Conservation (phyloP, 75 land plant genomes). For the Sequoiadendron giganteum region DNA sequence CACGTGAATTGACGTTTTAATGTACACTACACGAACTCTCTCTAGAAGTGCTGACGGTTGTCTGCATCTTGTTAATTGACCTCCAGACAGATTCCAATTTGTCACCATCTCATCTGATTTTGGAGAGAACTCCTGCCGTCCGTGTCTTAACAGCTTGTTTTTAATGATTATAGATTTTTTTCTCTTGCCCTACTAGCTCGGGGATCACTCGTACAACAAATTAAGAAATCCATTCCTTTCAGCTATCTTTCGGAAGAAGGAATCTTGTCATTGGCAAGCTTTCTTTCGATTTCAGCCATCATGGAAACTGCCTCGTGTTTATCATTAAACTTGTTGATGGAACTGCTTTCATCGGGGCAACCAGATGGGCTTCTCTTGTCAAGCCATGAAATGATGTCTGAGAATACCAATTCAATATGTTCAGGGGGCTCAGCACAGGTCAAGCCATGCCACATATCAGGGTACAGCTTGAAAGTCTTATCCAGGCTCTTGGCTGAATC, state of each 20-base stretch:
- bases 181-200: too few species aligned
- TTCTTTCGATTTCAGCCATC: not conserved
- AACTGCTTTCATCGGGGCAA: not conserved
- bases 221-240: not conserved
- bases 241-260: not conserved
- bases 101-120: not conserved
- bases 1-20: not conserved
- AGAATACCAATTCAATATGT: slow-evolving; percentile 68
- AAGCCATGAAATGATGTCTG: slow-evolving; percentile 77
- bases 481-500: slow-evolving; percentile 62
- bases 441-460: slow-evolving; percentile 91
- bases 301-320: not conserved
- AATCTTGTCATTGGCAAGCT: slow-evolving; percentile 2
- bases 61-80: not conserved
- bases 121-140: not conserved
- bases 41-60: not conserved
- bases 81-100: not conserved
- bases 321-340: not conserved
- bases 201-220: too few species aligned
- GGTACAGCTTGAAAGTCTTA: slow-evolving; percentile 83
- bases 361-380: slow-evolving; percentile 37
- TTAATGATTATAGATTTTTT: not conserved
- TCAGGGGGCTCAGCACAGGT: slow-evolving; percentile 71
- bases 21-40: not conserved
- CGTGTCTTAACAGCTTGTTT: not conserved